phyloP scores from a whole-genome alignment of 129 eudicot species.

The Glebionis coronaria region DNA sequence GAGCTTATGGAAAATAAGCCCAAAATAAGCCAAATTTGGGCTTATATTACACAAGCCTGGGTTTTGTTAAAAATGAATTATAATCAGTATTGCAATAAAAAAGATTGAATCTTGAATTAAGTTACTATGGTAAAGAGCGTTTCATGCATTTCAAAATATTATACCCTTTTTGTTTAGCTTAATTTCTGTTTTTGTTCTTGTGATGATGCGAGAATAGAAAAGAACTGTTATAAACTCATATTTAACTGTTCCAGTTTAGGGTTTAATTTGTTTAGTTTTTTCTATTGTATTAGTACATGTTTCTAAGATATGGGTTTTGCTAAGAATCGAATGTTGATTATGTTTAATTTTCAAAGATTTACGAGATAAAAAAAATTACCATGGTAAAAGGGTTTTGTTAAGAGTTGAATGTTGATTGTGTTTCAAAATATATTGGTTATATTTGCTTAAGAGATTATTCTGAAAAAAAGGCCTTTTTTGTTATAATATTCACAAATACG shows the following conservation, averaged over 20 bases:
- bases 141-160: not conserved
- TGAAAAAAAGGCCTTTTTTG: not conserved
- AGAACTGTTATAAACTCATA: not conserved
- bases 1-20: no score
- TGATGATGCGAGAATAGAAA: not conserved
- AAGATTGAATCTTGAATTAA: no score
- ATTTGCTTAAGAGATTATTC: not conserved
- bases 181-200: not conserved
- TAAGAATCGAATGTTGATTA: constrained; percentile 12
- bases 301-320: constrained; percentile 23
- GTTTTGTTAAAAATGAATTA: constrained; percentile 19
- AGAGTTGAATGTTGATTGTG: no score
- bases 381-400: constrained; percentile 19
- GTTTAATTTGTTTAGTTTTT: constrained; percentile 15
- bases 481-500: not conserved
- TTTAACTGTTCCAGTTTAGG: constrained; percentile 17
- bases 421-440: not conserved
- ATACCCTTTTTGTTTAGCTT: not conserved
- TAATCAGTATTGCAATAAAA: not conserved
- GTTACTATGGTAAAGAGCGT: no score
- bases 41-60: no score
- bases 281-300: not conserved
- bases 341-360: not conserved
- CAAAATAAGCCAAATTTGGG: no score
- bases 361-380: not conserved